Evolutionary conservation across 2,329 filamentous ascomycete species (phyloP), one percentile per base, ranked within the genome.

Genomic region (Epichloe scottii): DNA sequence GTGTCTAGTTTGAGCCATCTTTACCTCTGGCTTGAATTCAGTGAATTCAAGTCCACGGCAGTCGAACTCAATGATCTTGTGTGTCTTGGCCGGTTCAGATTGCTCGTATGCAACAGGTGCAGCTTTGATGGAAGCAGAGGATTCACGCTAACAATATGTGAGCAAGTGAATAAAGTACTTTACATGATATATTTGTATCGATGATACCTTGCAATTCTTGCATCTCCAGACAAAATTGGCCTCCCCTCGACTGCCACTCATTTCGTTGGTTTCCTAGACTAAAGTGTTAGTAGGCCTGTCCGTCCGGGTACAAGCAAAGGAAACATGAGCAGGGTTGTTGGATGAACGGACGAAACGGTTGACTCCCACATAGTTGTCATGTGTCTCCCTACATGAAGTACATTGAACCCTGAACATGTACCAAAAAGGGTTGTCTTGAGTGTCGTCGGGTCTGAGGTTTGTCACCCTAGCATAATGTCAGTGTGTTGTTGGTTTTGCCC

Each of bases 151-250:
- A 15, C 10, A 23, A 33, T 15, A 5, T 33, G 33, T 26, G 14
- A 49, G 19, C 37, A 15, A 42, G 30, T 17, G 30, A 19, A 12
- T 14, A 8, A 17, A 14, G 17, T 1, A 17, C 30, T 37, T 14
- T 11, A 8, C 15, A 14, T 2, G 5, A 4, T 40, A 3, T n/a
- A 34, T 8, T 8, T n/a, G 5, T 5, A 8, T 4, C 17, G 5
- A 37, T 2, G 21, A 6, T 58, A 93, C 89, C 80, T 93, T 94
- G 82, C 93, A 98, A 65, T 93, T 91, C 70, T 94, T 95, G 78
- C 93, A 98, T 68, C 83, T 90, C 91, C 93, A 98, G n/a, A 98
- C 93, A 68, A 98, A 98, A 69, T 97, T 97, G 54, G 93, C 93
- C 68, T 97, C 90, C 57, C 93, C 93, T 62, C 89, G 81, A 67